A percentile compares a stretch with the other conserved stretches of the same genome.
Evolutionary conservation across 306 rosid genomes (phyloP).

Genomic region (Pueraria montana): DNA sequence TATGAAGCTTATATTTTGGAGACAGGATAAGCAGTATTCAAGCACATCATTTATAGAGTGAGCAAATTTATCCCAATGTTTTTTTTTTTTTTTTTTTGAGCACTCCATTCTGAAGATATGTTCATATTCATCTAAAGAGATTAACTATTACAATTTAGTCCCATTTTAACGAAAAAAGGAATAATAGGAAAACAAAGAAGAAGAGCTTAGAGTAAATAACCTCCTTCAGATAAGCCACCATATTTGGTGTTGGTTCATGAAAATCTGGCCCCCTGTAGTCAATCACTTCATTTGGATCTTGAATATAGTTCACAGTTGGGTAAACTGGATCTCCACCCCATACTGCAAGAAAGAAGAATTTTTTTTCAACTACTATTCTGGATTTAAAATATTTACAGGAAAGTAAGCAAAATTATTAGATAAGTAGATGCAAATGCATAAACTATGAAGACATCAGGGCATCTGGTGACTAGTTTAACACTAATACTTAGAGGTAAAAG

Average conservation of each 20-base stretch:
- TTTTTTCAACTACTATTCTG: constrained; percentile 39
- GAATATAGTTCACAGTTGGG: constrained; percentile 95
- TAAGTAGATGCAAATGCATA: constrained; percentile 25
- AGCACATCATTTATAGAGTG: constrained; percentile 32
- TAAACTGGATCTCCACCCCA: constrained; percentile 99
- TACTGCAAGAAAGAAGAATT: constrained; percentile 67
- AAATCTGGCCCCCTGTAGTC: constrained; percentile 94
- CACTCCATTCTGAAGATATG: constrained; percentile 7
- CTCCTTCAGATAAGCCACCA: constrained; percentile 83
- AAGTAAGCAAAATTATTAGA: constrained; percentile 13
- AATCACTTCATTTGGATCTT: constrained; percentile 86
- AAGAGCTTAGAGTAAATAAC: constrained; percentile 52
- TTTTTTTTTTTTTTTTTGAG: neutral
- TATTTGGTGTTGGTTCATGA: constrained; percentile 94
- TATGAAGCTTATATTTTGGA: constrained; percentile 19
- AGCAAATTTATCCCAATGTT: constrained; percentile 18
- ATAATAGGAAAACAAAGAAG: constrained; percentile 27
- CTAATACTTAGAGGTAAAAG: constrained; percentile 8
- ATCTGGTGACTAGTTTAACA: constrained; percentile 40
- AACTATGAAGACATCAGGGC: constrained; percentile 14
- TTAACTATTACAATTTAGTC: constrained; percentile 26
- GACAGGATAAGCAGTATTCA: constrained; percentile 16
- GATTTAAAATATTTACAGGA: constrained; percentile 14
- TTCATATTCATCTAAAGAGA: constrained; percentile 37
- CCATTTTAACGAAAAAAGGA: constrained; percentile 16